Base-by-base conservation (phyloP, 108 stramenopile genomes). In the Pseudonitzschia pungens region DNA sequence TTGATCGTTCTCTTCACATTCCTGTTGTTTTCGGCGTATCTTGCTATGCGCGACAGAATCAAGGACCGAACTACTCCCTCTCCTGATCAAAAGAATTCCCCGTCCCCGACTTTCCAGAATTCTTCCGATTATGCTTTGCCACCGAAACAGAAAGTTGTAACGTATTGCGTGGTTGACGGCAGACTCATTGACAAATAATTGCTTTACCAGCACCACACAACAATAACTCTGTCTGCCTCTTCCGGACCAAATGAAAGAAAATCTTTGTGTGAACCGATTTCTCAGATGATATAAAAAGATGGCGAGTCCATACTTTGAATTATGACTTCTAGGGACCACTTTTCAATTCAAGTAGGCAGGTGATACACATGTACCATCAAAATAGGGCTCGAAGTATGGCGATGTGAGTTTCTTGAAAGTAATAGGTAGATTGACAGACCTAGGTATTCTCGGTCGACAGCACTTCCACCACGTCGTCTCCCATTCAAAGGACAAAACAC, bases 121-220 rank as follows among this genome's bases (percentile, higher is more conserved):
- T 72, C 80, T 7, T 51, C 80, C 12, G 73, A 75, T 20, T 73
- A 78, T 45, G 58, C 69, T 0, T 57, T 71, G 27, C 72, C 83
- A 33, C 71, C 74, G 16, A 71, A 73, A 43, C 79, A 84, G 66
- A 90, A 91, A 52, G 84, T 81, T 29, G 78, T 88, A 6, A 89
- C 89, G 15, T 93, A 93, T 72, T 91, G 88, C 64, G 81, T 93
- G 66, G 90, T 93, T 55, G 92, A 93, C 74, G 84, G 82, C 20
- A 69, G 87, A 68, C 66, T 89, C 40, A 76, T 89, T 15, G 82
- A 84, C 65, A 63, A 75, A 53, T 51, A 27, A 41, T n/a, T n/a
- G 1, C 10, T 51, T 36, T n/a, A n/a, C n/a, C 36, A 5, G 36
- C 36, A 36, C 36, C 2, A 36, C 6, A 36, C 36, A 36, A 36